Percentiles rank a stretch among this genome's conserved stretches.
Evolutionary conservation across 2,329 filamentous ascomycete genomes (phyloP).

Genomic region (Paraphaeosphaeria sporulosa): DNA sequence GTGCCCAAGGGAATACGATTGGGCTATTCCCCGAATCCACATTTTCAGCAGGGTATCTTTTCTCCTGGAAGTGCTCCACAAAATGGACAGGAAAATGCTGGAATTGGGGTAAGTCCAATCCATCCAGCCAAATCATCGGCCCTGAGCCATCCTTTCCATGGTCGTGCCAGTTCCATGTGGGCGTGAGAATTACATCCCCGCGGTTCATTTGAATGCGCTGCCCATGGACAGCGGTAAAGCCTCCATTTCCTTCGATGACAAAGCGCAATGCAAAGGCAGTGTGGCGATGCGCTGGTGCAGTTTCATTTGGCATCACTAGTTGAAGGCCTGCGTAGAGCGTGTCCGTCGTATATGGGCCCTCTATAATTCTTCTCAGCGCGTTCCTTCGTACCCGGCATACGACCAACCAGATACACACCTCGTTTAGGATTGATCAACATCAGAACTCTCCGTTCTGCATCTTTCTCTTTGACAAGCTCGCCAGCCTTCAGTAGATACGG

Average conservation of each 20-base stretch:
- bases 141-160: conserved; percentile 65
- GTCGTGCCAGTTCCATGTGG: conserved; percentile 65
- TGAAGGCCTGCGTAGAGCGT: conserved; percentile 66
- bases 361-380: conserved; percentile 33
- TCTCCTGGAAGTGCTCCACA: conserved; percentile 58
- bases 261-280: conserved; percentile 65
- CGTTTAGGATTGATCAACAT: conserved; percentile 52
- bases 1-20: conserved; percentile 59
- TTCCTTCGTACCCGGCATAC: neutral
- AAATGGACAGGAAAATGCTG: conserved; percentile 62
- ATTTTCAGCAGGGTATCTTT: conserved; percentile 59
- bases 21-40: conserved; percentile 52
- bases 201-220: conserved; percentile 59
- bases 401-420: conserved; percentile 25
- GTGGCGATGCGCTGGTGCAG: conserved; percentile 63
- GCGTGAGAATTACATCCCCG: conserved; percentile 66
- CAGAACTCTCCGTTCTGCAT: conserved; percentile 51
- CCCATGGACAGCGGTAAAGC: conserved; percentile 66
- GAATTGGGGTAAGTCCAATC: conserved; percentile 62
- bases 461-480: conserved; percentile 46
- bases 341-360: conserved; percentile 64
- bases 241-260: conserved; percentile 64
- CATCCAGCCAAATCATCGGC: conserved; percentile 67
- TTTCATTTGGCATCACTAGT: conserved; percentile 64
- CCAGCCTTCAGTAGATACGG: conserved; percentile 48